These are phyloP conservation scores for Neonectria magnoliae DNA, from an alignment of 2,329 filamentous ascomycete species.

Conservation along the genomic window DNA sequence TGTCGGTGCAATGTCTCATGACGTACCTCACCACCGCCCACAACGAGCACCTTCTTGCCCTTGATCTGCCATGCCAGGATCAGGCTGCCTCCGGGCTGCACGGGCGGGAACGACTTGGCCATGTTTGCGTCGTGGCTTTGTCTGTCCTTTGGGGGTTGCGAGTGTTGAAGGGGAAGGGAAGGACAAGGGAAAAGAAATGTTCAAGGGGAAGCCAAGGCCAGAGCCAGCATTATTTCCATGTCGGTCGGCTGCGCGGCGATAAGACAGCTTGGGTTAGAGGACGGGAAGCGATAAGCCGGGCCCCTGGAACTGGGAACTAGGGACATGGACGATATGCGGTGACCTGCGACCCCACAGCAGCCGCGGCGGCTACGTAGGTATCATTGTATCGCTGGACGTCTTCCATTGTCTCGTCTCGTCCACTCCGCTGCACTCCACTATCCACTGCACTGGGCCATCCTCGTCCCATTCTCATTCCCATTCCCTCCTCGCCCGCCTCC, in stretches of 20 bases:
- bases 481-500: conserved; percentile 4
- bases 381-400: conserved; percentile 3
- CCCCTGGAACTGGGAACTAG: background rate
- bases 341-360: background rate
- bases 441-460: background rate
- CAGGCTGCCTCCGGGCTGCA: conserved; percentile 91
- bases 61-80: conserved; percentile 96
- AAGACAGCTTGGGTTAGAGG: conserved; percentile 21
- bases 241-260: conserved; percentile 19
- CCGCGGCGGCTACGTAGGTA: background rate
- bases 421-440: background rate
- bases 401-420: background rate
- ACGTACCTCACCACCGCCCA: conserved; percentile 92
- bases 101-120: conserved; percentile 72
- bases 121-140: conserved; percentile 33
- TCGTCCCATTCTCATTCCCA: conserved; percentile 4
- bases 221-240: conserved; percentile 5
- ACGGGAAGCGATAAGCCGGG: conserved; percentile 4
- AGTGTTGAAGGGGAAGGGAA: background rate
- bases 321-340: background rate
- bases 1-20: background rate
- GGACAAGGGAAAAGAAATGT: conserved; percentile 16
- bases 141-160: background rate
- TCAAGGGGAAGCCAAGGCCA: conserved; percentile 24
- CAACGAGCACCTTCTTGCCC: conserved; percentile 87